These are phyloP conservation scores for Astragalus glycyphyllos DNA, from an alignment of 306 rosid genomes.

Conservation along the genomic window DNA sequence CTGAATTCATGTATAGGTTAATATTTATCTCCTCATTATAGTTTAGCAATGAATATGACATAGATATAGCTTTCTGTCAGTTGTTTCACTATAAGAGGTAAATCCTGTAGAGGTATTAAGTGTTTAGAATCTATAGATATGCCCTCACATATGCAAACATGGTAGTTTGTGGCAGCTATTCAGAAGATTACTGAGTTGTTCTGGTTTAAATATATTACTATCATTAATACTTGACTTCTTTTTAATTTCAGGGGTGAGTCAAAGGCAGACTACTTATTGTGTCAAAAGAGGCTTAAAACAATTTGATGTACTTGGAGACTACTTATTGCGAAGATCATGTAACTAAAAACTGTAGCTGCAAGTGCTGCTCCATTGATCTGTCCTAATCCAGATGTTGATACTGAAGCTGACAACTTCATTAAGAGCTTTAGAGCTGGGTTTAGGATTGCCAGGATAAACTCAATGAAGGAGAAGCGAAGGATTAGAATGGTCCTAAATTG, in stretches of 20 bases:
- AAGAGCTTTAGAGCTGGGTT: constrained; percentile 77
- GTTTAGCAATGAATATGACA: too few species aligned
- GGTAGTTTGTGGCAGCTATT: constrained; percentile 1
- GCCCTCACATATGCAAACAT: background rate
- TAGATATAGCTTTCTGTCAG: too few species aligned
- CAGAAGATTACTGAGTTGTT: background rate
- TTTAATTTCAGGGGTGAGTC: too few species aligned
- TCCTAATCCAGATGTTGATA: constrained; percentile 86
- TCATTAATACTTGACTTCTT: too few species aligned
- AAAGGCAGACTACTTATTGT: too few species aligned
- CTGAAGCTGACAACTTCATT: constrained; percentile 81
- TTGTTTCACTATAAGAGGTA: too few species aligned
- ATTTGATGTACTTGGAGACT: too few species aligned
- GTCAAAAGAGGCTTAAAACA: too few species aligned
- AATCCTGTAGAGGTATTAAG: background rate
- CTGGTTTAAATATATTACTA: too few species aligned
- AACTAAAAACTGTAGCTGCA: background rate
- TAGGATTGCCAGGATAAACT: constrained; percentile 76
- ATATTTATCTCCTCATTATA: too few species aligned
- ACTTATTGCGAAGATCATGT: constrained; percentile 45
- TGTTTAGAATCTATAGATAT: background rate
- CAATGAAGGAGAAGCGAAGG: constrained; percentile 60
- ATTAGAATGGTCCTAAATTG: constrained; percentile 67
- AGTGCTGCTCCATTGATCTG: constrained; percentile 52
- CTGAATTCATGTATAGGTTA: too few species aligned